phyloP scores from a whole-genome alignment of 2,329 filamentous ascomycete genomes.

The Myrmaecium sp. region DNA sequence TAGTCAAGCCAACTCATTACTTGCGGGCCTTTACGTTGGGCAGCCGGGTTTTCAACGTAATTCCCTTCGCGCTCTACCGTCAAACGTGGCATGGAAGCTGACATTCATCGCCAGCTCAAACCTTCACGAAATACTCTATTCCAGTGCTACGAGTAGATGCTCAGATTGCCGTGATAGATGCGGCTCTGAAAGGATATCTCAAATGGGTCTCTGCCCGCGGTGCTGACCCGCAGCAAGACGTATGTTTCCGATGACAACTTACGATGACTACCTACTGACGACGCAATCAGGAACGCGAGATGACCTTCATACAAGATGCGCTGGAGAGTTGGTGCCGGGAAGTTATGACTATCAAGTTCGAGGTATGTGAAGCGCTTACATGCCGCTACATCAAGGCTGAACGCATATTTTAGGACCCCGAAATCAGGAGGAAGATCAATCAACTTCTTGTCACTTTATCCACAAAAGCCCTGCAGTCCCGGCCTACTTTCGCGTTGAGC shows the following conservation, averaged over 20 bases:
- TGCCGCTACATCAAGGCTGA: too few species aligned
- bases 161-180: conserved; percentile 77
- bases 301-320: conserved; percentile 41
- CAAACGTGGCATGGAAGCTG: conserved; percentile 3
- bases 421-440: conserved; percentile 65
- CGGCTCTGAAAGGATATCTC: conserved; percentile 72
- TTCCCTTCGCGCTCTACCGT: too few species aligned
- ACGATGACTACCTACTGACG: conserved; percentile 6
- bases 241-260: conserved; percentile 8
- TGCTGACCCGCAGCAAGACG: conserved; percentile 32
- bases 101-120: conserved; percentile 8
- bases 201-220: conserved; percentile 52
- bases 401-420: conserved; percentile 42
- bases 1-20: conserved; percentile 53
- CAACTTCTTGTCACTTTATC: conserved; percentile 75
- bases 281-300: conserved; percentile 29
- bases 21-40: conserved; percentile 60
- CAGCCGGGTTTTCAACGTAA: conserved; percentile 49
- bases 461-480: conserved; percentile 60
- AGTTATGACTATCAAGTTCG: conserved; percentile 53
- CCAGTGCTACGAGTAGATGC: conserved; percentile 70
- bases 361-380: conserved; percentile 24
- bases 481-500: conserved; percentile 67
- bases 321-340: conserved; percentile 58
- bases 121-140: conserved; percentile 47